phyloP scores from a whole-genome alignment of 139 green algal species.

The Prasinococcaceae sp. region DNA sequence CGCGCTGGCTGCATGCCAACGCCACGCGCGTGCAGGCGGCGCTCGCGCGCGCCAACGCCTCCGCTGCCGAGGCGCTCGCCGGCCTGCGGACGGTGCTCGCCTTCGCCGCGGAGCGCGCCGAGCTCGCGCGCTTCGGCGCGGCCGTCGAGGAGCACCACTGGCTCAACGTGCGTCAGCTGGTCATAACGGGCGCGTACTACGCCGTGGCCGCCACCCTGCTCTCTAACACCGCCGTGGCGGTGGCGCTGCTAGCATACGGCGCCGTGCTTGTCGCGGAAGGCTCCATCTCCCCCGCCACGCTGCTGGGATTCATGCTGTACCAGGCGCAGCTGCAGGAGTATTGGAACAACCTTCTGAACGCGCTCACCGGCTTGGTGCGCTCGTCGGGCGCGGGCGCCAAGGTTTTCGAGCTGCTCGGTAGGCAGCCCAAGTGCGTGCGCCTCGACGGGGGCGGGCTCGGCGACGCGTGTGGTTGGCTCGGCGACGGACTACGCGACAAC shows the following conservation, averaged over 20 bases:
- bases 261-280: neutral
- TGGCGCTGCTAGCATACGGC: slow-evolving; percentile 2
- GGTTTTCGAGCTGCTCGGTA: slow-evolving; percentile 1
- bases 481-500: too few relatives aligned
- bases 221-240: too few relatives aligned
- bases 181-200: too few relatives aligned
- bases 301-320: slow-evolving; percentile 3
- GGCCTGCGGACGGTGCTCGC: slow-evolving; percentile 7
- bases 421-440: neutral
- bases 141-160: neutral
- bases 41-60: slow-evolving; percentile 1
- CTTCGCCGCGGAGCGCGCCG: slow-evolving; percentile 9
- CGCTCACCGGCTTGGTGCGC: neutral
- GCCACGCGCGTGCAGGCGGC: neutral
- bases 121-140: neutral
- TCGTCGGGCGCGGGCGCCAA: neutral
- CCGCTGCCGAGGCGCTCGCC: slow-evolving; percentile 5
- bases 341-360: neutral
- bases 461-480: too few relatives aligned
- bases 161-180: too few relatives aligned
- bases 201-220: too few relatives aligned
- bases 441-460: neutral
- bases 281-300: neutral
- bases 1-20: neutral
- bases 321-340: neutral